Evolutionary conservation across 148 eudicot species (phyloP).

Genomic region (Vaccinium corymbosum): DNA sequence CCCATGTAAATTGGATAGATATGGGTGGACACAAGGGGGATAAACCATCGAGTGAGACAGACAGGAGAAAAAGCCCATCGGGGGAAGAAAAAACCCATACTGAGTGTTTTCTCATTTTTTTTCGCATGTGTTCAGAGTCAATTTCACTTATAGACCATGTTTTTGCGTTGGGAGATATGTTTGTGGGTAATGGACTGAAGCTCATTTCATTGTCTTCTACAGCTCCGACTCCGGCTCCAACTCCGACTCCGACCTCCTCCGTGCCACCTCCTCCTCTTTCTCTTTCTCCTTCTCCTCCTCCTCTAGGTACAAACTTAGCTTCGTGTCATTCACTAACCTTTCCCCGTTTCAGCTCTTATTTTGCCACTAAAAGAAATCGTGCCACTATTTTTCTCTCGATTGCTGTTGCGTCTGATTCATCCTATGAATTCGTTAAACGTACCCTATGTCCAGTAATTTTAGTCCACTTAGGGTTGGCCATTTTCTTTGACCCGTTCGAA

Average conservation of each 20-base stretch:
- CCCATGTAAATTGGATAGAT: no score
- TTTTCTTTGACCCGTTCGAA: no score
- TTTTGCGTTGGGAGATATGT: not conserved
- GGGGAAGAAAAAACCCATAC: no score
- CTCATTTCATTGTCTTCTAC: not conserved
- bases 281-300: not conserved
- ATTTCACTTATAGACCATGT: not conserved
- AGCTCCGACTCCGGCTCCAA: conserved; percentile 4
- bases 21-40: no score
- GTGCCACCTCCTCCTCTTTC: not conserved
- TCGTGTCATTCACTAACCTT: not conserved
- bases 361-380: not conserved
- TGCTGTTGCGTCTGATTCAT: not conserved
- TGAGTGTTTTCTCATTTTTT: not conserved
- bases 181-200: not conserved
- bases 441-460: not conserved
- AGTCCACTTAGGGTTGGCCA: not conserved
- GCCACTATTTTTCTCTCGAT: not conserved
- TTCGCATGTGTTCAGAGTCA: not conserved
- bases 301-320: not conserved
- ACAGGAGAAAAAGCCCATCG: no score
- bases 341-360: not conserved
- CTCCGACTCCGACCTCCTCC: not conserved
- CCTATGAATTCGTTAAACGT: not conserved
- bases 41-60: no score